Conservation (phyloP, 2,329 filamentous ascomycete species). For the Zymoseptoria pseudotritici region DNA sequence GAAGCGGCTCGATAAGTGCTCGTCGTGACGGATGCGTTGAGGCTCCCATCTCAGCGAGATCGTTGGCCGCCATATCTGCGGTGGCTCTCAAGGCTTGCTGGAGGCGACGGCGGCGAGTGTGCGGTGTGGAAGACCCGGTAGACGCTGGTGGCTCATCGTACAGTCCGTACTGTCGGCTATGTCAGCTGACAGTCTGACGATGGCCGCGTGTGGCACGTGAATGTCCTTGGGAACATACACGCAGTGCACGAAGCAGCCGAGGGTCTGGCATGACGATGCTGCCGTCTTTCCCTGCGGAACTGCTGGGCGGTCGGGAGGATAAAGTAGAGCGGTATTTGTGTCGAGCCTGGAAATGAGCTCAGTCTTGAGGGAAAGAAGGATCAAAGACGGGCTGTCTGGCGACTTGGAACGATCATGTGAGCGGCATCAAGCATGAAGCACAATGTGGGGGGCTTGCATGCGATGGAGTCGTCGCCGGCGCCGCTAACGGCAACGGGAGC, state of each 20-base stretch:
- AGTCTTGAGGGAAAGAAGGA: neutral
- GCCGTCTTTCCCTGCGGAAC: neutral
- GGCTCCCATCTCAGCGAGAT: constrained; percentile 15
- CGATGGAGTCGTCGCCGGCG: neutral
- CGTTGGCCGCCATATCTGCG: constrained; percentile 25
- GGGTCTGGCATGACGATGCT: constrained; percentile 15
- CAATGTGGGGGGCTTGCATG: neutral
- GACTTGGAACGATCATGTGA: neutral
- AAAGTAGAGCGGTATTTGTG: neutral
- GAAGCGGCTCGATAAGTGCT: constrained; percentile 9
- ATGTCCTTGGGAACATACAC: constrained; percentile 10
- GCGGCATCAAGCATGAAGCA: neutral
- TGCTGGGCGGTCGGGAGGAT: neutral
- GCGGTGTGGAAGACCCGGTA: constrained; percentile 22
- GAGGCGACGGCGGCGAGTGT: constrained; percentile 27
- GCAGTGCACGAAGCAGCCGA: constrained; percentile 15
- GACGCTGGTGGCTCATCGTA: constrained; percentile 42
- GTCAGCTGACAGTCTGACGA: constrained; percentile 4
- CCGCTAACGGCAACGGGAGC: neutral
- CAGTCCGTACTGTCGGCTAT: constrained; percentile 28
- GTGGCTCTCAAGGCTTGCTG: constrained; percentile 30
- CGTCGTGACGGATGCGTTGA: constrained; percentile 5
- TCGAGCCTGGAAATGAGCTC: neutral
- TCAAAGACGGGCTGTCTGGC: neutral
- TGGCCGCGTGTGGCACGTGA: neutral